A percentile compares a stretch with the other conserved stretches of the same genome.
phyloP scores from a whole-genome alignment of 208 protist genomes.

The Acanthamoeba healyi region DNA sequence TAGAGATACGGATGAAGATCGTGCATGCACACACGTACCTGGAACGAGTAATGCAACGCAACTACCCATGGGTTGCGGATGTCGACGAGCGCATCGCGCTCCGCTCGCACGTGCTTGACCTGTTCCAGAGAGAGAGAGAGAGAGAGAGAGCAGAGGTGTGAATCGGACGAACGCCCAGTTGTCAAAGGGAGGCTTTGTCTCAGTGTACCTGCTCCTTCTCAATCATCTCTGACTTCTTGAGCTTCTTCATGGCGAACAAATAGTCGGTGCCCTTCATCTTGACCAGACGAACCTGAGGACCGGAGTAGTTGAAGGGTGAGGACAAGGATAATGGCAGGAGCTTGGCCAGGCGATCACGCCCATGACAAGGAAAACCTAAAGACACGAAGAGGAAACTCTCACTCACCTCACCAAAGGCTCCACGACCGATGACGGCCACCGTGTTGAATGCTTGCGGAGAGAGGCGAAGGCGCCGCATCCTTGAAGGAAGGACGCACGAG shows the following conservation, averaged over 20 bases:
- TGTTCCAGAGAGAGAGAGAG: constrained; percentile 66
- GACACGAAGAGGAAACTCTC: constrained; percentile 34
- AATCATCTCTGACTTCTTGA: constrained; percentile 94
- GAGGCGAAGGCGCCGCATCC: constrained; percentile 88
- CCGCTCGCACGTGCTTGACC: constrained; percentile 92
- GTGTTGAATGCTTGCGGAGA: constrained; percentile 92
- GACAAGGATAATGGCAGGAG: background rate
- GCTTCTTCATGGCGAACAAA: constrained; percentile 94
- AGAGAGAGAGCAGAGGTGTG: background rate
- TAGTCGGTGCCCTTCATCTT: constrained; percentile 90
- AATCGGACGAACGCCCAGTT: background rate
- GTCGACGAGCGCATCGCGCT: constrained; percentile 89
- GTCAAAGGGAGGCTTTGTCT: background rate
- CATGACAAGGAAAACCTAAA: too few relatives aligned
- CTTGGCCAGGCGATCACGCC: too few relatives aligned
- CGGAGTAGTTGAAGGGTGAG: background rate
- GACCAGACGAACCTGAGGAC: constrained; percentile 87
- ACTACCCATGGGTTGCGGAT: constrained; percentile 92
- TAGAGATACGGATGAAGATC: constrained; percentile 1
- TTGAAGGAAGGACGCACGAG: background rate
- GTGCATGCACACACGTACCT: constrained; percentile 80
- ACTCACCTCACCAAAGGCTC: constrained; percentile 95
- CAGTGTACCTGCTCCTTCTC: constrained; percentile 91
- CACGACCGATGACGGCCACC: constrained; percentile 93
- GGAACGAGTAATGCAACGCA: constrained; percentile 93